Conservation (phyloP, 805 yeast genomes). For the Wickerhamiella domercqiae region DNA sequence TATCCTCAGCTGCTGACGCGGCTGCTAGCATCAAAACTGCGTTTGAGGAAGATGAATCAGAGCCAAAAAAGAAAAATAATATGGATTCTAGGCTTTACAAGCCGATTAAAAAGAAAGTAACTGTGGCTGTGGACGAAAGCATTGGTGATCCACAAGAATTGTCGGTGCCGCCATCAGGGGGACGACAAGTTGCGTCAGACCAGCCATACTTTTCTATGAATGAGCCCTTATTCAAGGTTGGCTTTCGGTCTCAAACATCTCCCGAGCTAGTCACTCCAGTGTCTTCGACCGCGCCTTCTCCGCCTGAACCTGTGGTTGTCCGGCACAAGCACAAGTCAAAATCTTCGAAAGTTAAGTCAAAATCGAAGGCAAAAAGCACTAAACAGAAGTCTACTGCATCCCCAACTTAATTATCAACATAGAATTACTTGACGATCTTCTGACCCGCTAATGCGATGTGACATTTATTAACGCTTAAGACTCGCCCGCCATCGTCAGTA, state of each 20-base stretch:
- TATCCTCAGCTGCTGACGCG: slow-evolving; percentile 3
- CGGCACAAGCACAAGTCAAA: slow-evolving; percentile 22
- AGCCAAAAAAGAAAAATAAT: too few species aligned
- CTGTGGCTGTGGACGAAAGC: slow-evolving; percentile 22
- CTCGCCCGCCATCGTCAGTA: too few species aligned
- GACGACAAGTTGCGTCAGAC: neutral
- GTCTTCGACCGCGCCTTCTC: slow-evolving; percentile 4
- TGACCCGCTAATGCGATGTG: neutral
- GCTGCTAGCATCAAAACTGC: too few species aligned
- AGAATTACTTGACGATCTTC: slow-evolving; percentile 31
- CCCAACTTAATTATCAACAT: slow-evolving; percentile 18
- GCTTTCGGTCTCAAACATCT: slow-evolving; percentile 16
- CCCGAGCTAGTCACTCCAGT: slow-evolving; percentile 12
- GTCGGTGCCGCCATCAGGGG: slow-evolving; percentile 2
- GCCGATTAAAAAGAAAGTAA: slow-evolving; percentile 18
- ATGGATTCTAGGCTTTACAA: slow-evolving; percentile 2
- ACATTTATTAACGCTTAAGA: too few species aligned
- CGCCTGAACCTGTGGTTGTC: slow-evolving; percentile 16
- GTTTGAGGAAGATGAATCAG: too few species aligned
- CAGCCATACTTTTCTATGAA: too few species aligned
- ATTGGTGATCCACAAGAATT: slow-evolving; percentile 15
- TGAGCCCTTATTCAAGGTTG: slow-evolving; percentile 15
- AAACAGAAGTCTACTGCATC: neutral
- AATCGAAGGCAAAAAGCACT: slow-evolving; percentile 4
- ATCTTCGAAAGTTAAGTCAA: slow-evolving; percentile 17